Evolutionary conservation across 2,329 filamentous ascomycete species (phyloP).

Genomic region (Cercospora zeina): DNA sequence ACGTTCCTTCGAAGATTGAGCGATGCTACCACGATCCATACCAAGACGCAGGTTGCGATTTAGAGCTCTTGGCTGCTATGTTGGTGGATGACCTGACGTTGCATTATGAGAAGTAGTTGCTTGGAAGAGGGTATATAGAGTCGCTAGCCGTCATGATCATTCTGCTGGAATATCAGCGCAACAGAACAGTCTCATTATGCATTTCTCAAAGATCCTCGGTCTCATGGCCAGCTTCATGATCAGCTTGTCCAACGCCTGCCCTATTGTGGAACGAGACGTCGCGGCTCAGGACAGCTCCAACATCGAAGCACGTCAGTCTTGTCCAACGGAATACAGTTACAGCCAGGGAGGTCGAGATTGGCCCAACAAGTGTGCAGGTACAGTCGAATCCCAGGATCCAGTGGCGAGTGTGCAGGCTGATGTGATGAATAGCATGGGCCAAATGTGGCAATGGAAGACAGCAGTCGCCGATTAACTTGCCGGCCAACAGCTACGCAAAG

Average conservation of each 20-base stretch:
- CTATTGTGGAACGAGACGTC: neutral
- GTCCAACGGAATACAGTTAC: neutral
- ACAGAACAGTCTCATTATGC: neutral
- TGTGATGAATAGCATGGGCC: neutral
- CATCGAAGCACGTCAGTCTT: slow-evolving; percentile 2
- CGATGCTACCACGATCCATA: neutral
- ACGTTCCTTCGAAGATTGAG: neutral
- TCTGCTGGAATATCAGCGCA: neutral
- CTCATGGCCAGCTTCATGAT: neutral
- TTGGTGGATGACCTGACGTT: neutral
- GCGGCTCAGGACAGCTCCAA: neutral
- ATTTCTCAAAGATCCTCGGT: neutral
- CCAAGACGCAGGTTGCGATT: neutral
- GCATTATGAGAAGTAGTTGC: neutral
- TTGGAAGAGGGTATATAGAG: neutral
- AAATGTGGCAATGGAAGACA: slow-evolving; percentile 1
- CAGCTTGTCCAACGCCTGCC: neutral
- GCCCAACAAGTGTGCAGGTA: slow-evolving; percentile 1
- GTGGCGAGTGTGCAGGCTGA: neutral
- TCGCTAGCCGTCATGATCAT: neutral
- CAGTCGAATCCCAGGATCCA: neutral
- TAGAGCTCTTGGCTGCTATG: neutral
- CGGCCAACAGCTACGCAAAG: slow-evolving; percentile 3
- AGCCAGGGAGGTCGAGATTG: slow-evolving; percentile 7
- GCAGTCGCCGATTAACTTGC: neutral